phyloP scores from a whole-genome alignment of 2,329 filamentous ascomycete genomes.

The Fusarium sublunatum region DNA sequence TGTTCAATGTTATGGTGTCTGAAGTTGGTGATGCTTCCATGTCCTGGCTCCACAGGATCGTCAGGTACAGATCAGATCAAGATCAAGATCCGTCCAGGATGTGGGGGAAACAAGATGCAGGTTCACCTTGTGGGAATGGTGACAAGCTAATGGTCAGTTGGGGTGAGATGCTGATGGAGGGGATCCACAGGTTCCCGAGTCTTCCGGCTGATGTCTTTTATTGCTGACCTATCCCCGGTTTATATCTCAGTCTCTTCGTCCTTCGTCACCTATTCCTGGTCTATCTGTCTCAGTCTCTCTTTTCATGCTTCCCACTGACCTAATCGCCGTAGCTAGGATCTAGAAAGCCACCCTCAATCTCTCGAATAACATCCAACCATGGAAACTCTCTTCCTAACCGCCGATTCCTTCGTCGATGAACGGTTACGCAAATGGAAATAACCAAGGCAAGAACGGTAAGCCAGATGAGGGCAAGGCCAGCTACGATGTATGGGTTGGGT shows the following conservation, averaged over 20 bases:
- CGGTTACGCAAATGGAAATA: not conserved
- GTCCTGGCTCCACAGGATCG: constrained; percentile 27
- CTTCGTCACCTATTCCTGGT: too few species aligned
- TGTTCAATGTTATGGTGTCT: not conserved
- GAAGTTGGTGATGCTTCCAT: constrained; percentile 3
- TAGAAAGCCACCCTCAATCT: not conserved
- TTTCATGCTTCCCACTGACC: not conserved
- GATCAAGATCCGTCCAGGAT: constrained; percentile 28
- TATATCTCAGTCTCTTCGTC: not conserved
- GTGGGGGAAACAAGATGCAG: constrained; percentile 31
- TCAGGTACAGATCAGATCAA: constrained; percentile 25
- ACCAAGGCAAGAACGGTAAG: constrained; percentile 12
- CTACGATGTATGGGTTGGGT: constrained; percentile 3
- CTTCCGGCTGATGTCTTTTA: constrained; percentile 24
- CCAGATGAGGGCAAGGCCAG: not conserved
- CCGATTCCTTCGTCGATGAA: not conserved
- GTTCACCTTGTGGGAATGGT: constrained; percentile 31
- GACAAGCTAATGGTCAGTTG: constrained; percentile 19
- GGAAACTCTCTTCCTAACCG: not conserved
- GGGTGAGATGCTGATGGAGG: constrained; percentile 30
- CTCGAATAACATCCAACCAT: constrained; percentile 8
- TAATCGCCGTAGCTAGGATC: not conserved
- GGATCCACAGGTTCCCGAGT: constrained; percentile 38
- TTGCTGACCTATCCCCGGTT: too few species aligned
- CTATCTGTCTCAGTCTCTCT: not conserved